These are phyloP conservation scores for Penicillium turbatum DNA, from an alignment of 495 filamentous ascomycete species.

Conservation along the genomic window DNA sequence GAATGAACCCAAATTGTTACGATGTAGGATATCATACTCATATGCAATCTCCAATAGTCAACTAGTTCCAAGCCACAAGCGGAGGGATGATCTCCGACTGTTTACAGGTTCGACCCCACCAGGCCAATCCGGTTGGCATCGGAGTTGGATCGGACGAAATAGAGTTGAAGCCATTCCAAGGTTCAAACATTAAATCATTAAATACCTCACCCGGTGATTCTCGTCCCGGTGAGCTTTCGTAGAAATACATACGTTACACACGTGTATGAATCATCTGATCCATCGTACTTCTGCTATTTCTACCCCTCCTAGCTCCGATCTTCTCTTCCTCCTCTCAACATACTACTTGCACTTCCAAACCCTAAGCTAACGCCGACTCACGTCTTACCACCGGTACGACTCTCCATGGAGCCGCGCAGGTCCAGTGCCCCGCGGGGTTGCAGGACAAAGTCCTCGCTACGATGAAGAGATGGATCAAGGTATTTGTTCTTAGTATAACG, in stretches of 20 bases:
- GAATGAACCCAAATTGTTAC: background rate
- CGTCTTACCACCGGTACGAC: conserved; percentile 30
- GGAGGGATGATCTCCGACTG: conserved; percentile 1
- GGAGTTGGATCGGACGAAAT: background rate
- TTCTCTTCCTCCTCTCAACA: background rate
- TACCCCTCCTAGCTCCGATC: conserved; percentile 16
- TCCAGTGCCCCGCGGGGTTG: conserved; percentile 11
- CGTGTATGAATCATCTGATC: background rate
- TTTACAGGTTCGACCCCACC: background rate
- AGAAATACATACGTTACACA: no score
- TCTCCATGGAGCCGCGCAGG: conserved; percentile 37
- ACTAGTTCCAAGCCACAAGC: no score
- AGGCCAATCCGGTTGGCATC: background rate
- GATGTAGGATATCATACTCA: background rate
- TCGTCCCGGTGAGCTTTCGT: background rate
- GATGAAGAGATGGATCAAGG: conserved; percentile 47
- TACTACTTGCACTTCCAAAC: background rate
- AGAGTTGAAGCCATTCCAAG: background rate
- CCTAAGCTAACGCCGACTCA: no score
- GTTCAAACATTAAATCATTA: background rate
- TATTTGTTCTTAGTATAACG: conserved; percentile 52
- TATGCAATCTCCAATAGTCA: no score
- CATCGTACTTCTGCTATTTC: conserved; percentile 16
- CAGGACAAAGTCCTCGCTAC: conserved; percentile 31
- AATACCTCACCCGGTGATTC: background rate